Conservation (phyloP, 164 flowering plant genomes). For the Magnolia changhungtana region DNA sequence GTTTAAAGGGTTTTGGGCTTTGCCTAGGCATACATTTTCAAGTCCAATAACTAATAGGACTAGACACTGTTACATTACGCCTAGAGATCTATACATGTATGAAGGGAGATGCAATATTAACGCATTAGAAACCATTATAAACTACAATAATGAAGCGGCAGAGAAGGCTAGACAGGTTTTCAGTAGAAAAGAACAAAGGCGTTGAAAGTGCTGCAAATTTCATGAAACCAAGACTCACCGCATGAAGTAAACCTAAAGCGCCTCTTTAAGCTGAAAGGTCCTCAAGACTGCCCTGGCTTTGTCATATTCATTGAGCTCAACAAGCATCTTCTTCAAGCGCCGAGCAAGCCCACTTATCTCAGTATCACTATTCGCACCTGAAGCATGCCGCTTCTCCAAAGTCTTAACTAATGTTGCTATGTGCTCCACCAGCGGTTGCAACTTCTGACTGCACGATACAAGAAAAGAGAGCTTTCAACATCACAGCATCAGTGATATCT, state of each 20-base stretch:
- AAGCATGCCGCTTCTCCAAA: slow-evolving; percentile 49
- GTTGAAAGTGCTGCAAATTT: neutral
- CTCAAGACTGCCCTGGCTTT: slow-evolving; percentile 62
- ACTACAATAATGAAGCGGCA: neutral
- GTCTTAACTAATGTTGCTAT: slow-evolving; percentile 49
- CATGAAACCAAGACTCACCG: neutral
- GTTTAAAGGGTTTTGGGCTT: no score
- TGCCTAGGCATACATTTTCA: no score
- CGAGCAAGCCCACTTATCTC: slow-evolving; percentile 76
- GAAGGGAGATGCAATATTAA: neutral
- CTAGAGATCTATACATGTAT: neutral
- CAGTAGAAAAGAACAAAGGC: neutral
- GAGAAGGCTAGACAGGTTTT: neutral
- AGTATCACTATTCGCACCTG: slow-evolving; percentile 40
- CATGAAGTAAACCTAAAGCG: slow-evolving; percentile 34
- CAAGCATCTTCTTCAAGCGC: slow-evolving; percentile 76
- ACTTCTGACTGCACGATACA: slow-evolving; percentile 48
- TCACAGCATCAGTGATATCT: neutral
- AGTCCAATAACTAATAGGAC: no score
- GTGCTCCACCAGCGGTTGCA: slow-evolving; percentile 78
- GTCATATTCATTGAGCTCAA: slow-evolving; percentile 85
- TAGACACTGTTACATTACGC: no score
- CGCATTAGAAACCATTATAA: neutral
- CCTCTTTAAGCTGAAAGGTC: slow-evolving; percentile 79
- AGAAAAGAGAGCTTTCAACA: neutral